Evolutionary conservation across 106 monocot genomes (phyloP), one percentile per base, ranked within the genome.

Genomic region (Phalaenopsis equestris): DNA sequence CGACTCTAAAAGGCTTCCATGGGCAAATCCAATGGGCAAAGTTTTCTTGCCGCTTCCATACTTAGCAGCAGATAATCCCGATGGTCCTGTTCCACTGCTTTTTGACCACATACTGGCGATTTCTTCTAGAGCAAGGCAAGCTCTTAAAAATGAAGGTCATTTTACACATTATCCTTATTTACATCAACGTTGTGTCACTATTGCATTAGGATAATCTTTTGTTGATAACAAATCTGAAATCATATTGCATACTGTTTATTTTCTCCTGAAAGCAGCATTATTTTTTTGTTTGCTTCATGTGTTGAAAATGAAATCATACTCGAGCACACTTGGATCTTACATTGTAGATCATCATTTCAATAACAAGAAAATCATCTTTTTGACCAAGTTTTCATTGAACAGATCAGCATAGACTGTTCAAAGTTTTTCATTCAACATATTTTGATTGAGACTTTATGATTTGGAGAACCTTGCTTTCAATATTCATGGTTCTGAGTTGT

Each of bases 41-140:
- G 97, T 91, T 81, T 98, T 94, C 79, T 80, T 98, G 67, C 97
- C 97, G 48, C 82, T 98, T 3, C 97, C 97, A n/a, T 98, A 88
- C 82, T 82, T 98, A 75, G 92, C 94, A 18, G 78, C 58, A 73
- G 94, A 98, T 84, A 87, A 88, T 64, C 94, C 94, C 73, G 97
- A 98, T 80, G 97, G 88, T 24, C 94, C 97, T 74, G 91, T 98
- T 86, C 97, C 97, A 24, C 84, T 94, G 47, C 97, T 98, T 78
- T 98, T 98, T 85, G 97, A 98, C 55, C 97, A 98, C 78, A 98
- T 98, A 74, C 97, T 98, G 67, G 97, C 97, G 82, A 92, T 98
- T 87, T 98, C 97, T 48, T 92, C 97, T 81, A 73, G 89, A 81
- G 92, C 94, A 89, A 94, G 94, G 84, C 92, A 92, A 88, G 90